phyloP scores from a whole-genome alignment of 2,329 filamentous ascomycete species.

The Leptographium galeiforme region DNA sequence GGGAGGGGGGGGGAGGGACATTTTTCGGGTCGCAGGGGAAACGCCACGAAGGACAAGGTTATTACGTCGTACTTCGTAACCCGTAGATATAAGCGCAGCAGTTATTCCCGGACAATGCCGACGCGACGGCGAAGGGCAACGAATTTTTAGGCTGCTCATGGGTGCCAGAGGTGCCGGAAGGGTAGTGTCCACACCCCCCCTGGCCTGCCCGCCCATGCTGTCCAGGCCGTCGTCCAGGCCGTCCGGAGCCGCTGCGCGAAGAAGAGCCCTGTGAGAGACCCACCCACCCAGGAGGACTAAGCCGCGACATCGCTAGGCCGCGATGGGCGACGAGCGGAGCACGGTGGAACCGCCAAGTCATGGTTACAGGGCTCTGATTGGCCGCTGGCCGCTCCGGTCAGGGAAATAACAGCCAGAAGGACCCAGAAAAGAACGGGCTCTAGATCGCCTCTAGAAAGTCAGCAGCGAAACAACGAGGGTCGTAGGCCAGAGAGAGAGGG shows the following conservation, averaged over 20 bases:
- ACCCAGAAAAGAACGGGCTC: background rate
- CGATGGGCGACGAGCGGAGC: background rate
- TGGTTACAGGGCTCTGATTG: background rate
- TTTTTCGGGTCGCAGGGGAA: no score
- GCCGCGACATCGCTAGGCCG: background rate
- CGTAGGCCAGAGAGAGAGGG: no score
- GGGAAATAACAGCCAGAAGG: background rate
- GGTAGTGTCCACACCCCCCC: no score
- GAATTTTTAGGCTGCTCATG: no score
- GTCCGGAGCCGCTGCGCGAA: no score
- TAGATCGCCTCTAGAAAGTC: constrained; percentile 1
- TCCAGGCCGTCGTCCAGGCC: no score
- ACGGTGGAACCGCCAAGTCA: background rate
- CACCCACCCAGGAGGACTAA: background rate
- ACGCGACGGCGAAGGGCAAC: background rate
- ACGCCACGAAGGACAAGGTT: no score
- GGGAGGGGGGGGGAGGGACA: background rate
- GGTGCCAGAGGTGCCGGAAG: no score
- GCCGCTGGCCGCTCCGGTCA: background rate
- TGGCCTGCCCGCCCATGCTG: no score
- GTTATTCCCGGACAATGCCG: background rate
- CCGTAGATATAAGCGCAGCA: background rate
- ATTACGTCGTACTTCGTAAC: no score
- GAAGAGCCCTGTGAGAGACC: background rate
- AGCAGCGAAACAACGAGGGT: constrained; percentile 1